These are phyloP conservation scores for Suillus ampliporus DNA, from an alignment of 768 basidiomycete species.

Conservation along the genomic window DNA sequence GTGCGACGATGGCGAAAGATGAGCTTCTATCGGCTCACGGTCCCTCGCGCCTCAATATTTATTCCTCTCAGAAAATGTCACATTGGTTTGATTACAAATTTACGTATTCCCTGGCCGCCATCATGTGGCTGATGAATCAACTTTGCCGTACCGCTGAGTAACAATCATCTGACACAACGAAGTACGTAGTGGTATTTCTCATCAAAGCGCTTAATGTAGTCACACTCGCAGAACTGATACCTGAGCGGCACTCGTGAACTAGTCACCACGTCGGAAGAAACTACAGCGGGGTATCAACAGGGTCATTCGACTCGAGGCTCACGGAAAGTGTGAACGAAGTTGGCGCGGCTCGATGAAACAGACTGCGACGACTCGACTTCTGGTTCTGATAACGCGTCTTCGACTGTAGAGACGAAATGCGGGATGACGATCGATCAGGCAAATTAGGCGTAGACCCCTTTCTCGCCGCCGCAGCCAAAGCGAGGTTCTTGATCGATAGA, in stretches of 20 bases:
- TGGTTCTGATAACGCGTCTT: constrained; percentile 17
- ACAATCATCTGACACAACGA: too few relatives aligned
- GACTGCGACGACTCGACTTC: constrained; percentile 12
- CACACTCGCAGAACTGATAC: not conserved
- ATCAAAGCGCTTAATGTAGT: not conserved
- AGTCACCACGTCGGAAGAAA: not conserved
- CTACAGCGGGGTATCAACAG: not conserved
- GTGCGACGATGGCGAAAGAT: constrained; percentile 1
- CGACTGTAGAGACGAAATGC: not conserved
- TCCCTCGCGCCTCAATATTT: not conserved
- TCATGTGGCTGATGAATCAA: not conserved
- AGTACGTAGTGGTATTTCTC: not conserved
- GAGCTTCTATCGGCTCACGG: not conserved
- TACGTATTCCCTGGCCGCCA: not conserved
- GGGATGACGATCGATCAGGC: constrained; percentile 6
- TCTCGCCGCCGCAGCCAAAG: constrained; percentile 10
- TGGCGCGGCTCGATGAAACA: constrained; percentile 19
- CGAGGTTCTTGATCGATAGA: constrained; percentile 24
- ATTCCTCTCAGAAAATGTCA: not conserved
- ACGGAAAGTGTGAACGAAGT: constrained; percentile 25
- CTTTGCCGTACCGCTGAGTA: not conserved
- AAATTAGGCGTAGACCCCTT: constrained; percentile 6
- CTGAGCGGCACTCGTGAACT: too few relatives aligned
- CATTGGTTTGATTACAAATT: not conserved
- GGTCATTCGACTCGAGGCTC: not conserved